Evolutionary conservation across 768 basidiomycete species (phyloP), one percentile per base, ranked within the genome.

Genomic region (Tricholoma terreum): DNA sequence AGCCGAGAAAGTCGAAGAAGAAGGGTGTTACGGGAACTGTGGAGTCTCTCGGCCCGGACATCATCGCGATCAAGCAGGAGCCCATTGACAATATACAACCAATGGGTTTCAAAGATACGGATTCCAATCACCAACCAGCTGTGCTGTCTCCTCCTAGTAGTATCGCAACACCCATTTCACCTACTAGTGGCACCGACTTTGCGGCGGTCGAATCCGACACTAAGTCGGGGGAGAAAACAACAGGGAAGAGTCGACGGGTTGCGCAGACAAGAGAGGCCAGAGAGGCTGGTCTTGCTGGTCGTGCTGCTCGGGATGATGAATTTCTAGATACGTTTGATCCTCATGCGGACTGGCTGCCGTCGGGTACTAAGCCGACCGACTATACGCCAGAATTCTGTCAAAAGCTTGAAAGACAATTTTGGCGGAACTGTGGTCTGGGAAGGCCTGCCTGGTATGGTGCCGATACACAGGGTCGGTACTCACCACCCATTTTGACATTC

Each of bases 391-490:
- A 96, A 59, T 90, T 92, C 58, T 97, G 95, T 69, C 82, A 84
- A 58, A 85, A 87, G 59, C 79, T 98, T 17, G 95, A 98, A 73
- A 79, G 94, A 30, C 81, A 87, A 54, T 98, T 86, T 71, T 99
- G 97, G 97, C 80, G 94, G 53, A 94, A 90, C 61, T 86, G 92
- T 71, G 87, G 93, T 0, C 71, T 96, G 3, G 92, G 93, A 4
- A 90, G 87, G 60, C 80, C 94, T n/a, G 85, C 95, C 3, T 96
- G 93, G 95, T 99, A 99, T 71, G 97, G 96, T 17, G 97, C 97
- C 3, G 97, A 99, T 70, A 88, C 93, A 59, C 84, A 89, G 76
- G 96, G 94, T 89, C 52, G 60, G 83, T 75, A 27, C 40, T 12
- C 4, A 42, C 15, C 54, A 8, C 22, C 42, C 11, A 42, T 36